These are phyloP conservation scores for Ustilago vetiveriae DNA, from an alignment of 1,284 basidiomycete species.

Conservation along the genomic window DNA sequence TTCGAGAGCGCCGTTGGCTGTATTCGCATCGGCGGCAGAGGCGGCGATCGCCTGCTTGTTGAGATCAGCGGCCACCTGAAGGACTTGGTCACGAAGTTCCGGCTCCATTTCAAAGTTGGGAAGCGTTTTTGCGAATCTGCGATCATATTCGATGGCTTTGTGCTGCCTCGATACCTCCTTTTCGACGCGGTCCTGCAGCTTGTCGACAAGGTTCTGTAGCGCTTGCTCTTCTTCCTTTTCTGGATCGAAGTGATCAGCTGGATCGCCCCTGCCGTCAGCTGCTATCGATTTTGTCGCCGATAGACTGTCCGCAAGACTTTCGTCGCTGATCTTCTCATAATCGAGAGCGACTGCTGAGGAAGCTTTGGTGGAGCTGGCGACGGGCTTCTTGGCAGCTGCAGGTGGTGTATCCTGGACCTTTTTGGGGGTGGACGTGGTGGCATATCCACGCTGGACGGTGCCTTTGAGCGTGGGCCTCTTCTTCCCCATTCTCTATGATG, in stretches of 20 bases:
- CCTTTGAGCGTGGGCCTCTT: constrained; percentile 64
- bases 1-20: background rate
- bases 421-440: constrained; percentile 76
- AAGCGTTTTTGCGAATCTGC: constrained; percentile 77
- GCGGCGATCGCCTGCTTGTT: constrained; percentile 68
- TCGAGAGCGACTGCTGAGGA: constrained; percentile 49
- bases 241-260: constrained; percentile 39
- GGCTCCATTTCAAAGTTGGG: constrained; percentile 76
- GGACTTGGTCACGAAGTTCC: constrained; percentile 73
- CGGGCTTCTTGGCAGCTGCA: constrained; percentile 62
- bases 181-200: constrained; percentile 85
- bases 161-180: constrained; percentile 81
- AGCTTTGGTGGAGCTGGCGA: constrained; percentile 11
- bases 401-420: constrained; percentile 73
- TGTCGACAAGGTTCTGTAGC: constrained; percentile 71
- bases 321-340: constrained; percentile 41
- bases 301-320: constrained; percentile 32
- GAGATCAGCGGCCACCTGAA: constrained; percentile 70
- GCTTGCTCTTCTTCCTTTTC: constrained; percentile 62
- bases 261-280: constrained; percentile 7
- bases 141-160: constrained; percentile 83
- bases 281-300: constrained; percentile 13
- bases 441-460: constrained; percentile 62
- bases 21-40: constrained; percentile 34
- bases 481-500: constrained; percentile 40